These are phyloP conservation scores for Epithemia pelagica DNA, from an alignment of 108 stramenopile species.

Conservation along the genomic window DNA sequence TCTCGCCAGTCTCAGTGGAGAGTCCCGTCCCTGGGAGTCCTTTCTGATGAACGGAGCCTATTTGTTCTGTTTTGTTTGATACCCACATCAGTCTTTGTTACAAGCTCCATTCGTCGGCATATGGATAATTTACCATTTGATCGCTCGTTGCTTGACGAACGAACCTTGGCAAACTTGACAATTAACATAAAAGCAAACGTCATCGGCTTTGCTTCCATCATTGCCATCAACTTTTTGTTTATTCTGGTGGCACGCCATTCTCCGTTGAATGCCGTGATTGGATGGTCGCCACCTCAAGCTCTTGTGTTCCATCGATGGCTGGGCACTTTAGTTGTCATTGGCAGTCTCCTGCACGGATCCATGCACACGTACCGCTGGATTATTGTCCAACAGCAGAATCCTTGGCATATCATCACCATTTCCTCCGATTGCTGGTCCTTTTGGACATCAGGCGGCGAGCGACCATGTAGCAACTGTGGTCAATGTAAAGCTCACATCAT, in stretches of 20 bases:
- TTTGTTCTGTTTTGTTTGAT: too few relatives aligned
- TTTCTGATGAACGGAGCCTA: too few relatives aligned
- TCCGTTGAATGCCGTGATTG: constrained; percentile 29
- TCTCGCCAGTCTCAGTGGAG: neutral
- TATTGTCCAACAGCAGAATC: constrained; percentile 12
- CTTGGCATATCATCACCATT: constrained; percentile 18
- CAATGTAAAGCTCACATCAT: constrained; percentile 35
- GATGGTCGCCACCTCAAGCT: constrained; percentile 33
- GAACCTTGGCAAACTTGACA: too few relatives aligned
- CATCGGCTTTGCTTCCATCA: constrained; percentile 39
- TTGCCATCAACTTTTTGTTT: constrained; percentile 25
- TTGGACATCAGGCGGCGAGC: neutral
- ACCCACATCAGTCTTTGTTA: too few relatives aligned
- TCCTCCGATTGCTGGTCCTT: constrained; percentile 33
- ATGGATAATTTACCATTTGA: too few relatives aligned
- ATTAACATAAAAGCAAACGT: constrained; percentile 44
- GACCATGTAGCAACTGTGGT: neutral
- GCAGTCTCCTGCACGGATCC: constrained; percentile 29
- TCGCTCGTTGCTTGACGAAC: too few relatives aligned
- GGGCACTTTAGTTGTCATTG: constrained; percentile 33
- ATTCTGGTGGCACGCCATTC: constrained; percentile 42
- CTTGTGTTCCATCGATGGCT: constrained; percentile 42
- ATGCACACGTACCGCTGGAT: constrained; percentile 30
- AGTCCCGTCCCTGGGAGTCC: too few relatives aligned
- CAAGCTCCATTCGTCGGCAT: too few relatives aligned